Base-by-base conservation (phyloP, 495 filamentous ascomycete species). In the Hypoxylon rickii region DNA sequence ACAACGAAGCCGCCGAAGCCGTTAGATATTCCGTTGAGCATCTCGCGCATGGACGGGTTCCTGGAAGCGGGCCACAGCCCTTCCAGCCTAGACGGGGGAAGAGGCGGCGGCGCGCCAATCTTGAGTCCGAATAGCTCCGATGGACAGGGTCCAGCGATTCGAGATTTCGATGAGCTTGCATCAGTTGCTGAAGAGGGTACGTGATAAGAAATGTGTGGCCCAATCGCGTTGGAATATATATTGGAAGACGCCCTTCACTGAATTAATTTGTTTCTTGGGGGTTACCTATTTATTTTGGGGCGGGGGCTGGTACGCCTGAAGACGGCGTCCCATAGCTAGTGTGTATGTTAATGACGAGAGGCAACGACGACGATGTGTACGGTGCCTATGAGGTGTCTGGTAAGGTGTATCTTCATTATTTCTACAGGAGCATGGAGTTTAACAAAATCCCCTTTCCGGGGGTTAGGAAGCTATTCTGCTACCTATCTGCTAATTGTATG, bases 141-240 rank as follows among this genome's bases (percentile, higher is more conserved):
- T n/a, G 68, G 55, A 12, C 54, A 67, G 36, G 69, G 63, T 3
- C 74, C 70, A 7, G 60, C 75, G 43, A 76, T 77, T 38, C 59
- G 69, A 50, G 74, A 77, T 51, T 77, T 77, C 54, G 74, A 77
- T 40, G 74, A 73, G 55, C 56, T 77, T 33, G 70, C 72, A 4
- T 65, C 57, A 2, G 65, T 68, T 13, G 55, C 36, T 0, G 61
- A 68, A 50, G 65, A 68, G 24, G 21, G 32, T 11, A n/a, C 1
- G 17, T 55, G n/a, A n/a, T n/a, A n/a, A n/a, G n/a, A n/a, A n/a
- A n/a, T n/a, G n/a, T n/a, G n/a, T n/a, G n/a, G n/a, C n/a, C n/a
- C n/a, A n/a, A n/a, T n/a, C n/a, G n/a, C n/a, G n/a, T n/a, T n/a
- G n/a, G n/a, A n/a, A n/a, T n/a, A n/a, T n/a, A n/a, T n/a, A n/a